Percentiles rank a stretch among this genome's conserved stretches.
Conservation (phyloP, 2,329 filamentous ascomycete species). For the Xylaria sp. region DNA sequence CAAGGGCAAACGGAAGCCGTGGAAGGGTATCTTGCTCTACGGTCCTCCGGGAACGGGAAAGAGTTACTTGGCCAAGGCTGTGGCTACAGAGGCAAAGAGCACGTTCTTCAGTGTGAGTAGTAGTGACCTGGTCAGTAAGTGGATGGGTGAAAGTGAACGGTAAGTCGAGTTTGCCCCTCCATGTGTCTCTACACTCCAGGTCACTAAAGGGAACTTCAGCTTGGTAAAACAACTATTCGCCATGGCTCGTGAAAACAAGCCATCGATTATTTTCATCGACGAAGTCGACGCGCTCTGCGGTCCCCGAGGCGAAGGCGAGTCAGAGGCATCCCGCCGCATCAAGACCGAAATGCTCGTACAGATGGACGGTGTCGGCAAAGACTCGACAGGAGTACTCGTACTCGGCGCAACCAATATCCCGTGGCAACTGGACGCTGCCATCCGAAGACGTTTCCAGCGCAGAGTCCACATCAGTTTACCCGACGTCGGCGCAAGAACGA, state of each 20-base stretch:
- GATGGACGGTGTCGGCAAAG: conserved; percentile 98
- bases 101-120: conserved; percentile 98
- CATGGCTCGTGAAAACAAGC: conserved; percentile 97
- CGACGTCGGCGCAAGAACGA: conserved; percentile 78
- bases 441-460: conserved; percentile 90
- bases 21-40: conserved; percentile 96
- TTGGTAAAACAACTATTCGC: conserved; percentile 95
- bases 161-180: conserved; percentile 37
- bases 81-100: conserved; percentile 96
- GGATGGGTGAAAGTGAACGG: conserved; percentile 99
- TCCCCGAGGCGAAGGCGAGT: conserved; percentile 88
- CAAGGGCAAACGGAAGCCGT: conserved; percentile 90
- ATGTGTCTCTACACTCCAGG: conserved; percentile 22
- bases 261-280: conserved; percentile 97
- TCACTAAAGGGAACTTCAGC: conserved; percentile 40
- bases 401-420: conserved; percentile 97
- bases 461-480: conserved; percentile 93
- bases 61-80: conserved; percentile 93
- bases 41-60: conserved; percentile 96
- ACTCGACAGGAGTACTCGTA: conserved; percentile 88
- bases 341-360: conserved; percentile 98
- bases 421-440: conserved; percentile 96
- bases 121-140: conserved; percentile 96
- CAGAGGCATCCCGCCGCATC: conserved; percentile 92
- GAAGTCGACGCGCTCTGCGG: conserved; percentile 96